Evolutionary conservation across 2,329 filamentous ascomycete species (phyloP).

Genomic region (Plectosphaerella sp.): DNA sequence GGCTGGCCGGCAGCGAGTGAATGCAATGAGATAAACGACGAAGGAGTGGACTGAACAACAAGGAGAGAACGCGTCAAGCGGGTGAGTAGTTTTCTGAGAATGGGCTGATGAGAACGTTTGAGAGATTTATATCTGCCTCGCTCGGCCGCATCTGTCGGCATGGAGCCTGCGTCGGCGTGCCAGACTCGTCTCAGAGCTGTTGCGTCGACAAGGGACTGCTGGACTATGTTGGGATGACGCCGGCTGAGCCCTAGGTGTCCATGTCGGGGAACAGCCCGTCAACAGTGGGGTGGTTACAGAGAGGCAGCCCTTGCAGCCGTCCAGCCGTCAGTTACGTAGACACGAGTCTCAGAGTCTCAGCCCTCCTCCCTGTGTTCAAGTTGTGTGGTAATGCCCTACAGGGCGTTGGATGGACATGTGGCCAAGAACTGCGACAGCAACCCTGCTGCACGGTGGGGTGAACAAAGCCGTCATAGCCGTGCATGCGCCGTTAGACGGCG

Average conservation of each 20-base stretch:
- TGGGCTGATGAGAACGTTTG: conserved; percentile 3
- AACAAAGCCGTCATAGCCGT: too few species aligned
- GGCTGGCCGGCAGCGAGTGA: conserved; percentile 4
- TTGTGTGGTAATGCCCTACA: too few species aligned
- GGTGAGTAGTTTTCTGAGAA: not conserved
- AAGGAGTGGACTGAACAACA: not conserved
- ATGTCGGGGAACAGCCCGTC: too few species aligned
- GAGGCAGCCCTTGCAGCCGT: not conserved
- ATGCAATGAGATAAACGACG: not conserved
- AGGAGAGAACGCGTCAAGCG: conserved; percentile 1
- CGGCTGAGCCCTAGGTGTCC: not conserved
- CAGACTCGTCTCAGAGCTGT: not conserved
- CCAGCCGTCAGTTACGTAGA: not conserved
- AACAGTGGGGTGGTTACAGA: not conserved
- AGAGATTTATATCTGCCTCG: conserved; percentile 2
- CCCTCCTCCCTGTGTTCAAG: too few species aligned
- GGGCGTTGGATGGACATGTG: too few species aligned
- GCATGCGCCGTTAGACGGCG: too few species aligned
- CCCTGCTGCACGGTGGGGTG: too few species aligned
- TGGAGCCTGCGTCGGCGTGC: not conserved
- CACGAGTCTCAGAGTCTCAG: too few species aligned
- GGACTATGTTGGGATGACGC: not conserved
- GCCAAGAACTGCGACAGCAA: too few species aligned
- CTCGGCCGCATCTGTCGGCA: too few species aligned
- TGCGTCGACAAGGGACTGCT: not conserved